Evolutionary conservation across 2,329 filamentous ascomycete genomes (phyloP), one percentile per base, ranked within the genome.

Genomic region (Chaetoscypha palmicola): DNA sequence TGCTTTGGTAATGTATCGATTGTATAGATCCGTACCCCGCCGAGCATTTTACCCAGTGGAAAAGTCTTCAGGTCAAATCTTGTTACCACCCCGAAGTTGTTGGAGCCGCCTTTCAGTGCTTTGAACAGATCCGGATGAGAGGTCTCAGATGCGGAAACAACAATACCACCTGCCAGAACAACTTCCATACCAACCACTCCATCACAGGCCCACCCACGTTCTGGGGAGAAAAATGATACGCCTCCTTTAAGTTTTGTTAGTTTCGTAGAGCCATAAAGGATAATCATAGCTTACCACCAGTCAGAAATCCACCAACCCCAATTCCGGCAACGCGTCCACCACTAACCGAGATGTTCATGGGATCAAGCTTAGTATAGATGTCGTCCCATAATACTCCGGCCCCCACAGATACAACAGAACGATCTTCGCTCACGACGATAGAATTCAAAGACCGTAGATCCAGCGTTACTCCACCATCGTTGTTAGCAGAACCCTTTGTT

Each of bases 81-180:
- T 9, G 70, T 71, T 4, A 73, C 67, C 48, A 74, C 66, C 34
- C 73, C 75, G 48, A 72, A 77, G 55, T 75, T 77, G 58, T 69
- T 74, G n/a, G 70, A 69, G 12, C 77, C 76, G 8, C 76, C 77
- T 44, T 71, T 70, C 3, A 79, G 65, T 0, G 70, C 73, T 49
- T 64, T 65, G 58, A 65, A 78, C 5, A 81, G 63, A 44, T 78
- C 74, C 0, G 65, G 46, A 47, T 78, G 61, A 7, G 62, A 55
- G 0, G 55, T 54, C 2, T 56, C 52, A 12, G 66, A 71, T 2
- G 69, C 73, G 3, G 66, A 68, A 30, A 73, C 59, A 34, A 77
- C 65, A 3, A 62, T 57, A 5, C 73, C 70, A 48, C 71, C 66
- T 12, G 71, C 68, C 1, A 77, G 64, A 3, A 80, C 74, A 30